Conservation (phyloP, 2,329 filamentous ascomycete genomes). For the Neopestalotiopsis rosae region DNA sequence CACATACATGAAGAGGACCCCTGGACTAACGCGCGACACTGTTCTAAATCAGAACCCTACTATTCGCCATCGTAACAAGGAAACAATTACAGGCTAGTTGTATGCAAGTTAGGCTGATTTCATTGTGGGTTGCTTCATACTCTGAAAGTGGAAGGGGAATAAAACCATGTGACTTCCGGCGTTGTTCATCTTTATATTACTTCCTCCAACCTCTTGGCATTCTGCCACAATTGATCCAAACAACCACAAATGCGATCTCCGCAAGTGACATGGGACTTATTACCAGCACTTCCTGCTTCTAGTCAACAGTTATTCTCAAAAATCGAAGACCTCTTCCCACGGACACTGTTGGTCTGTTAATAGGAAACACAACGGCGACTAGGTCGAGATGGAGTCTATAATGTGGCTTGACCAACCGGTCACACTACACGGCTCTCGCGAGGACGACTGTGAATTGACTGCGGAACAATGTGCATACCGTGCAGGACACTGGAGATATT, state of each 20-base stretch:
- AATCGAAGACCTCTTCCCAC: not conserved
- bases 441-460: slow-evolving; percentile 40
- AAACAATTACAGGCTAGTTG: not conserved
- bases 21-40: not conserved
- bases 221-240: too few relatives aligned
- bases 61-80: not conserved
- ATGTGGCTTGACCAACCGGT: slow-evolving; percentile 47
- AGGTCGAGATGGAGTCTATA: not conserved
- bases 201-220: too few relatives aligned
- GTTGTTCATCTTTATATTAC: not conserved
- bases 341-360: not conserved
- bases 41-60: not conserved
- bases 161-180: not conserved
- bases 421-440: slow-evolving; percentile 44
- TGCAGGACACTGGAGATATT: slow-evolving; percentile 52
- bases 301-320: not conserved
- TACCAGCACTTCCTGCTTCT: too few relatives aligned
- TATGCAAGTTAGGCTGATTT: not conserved
- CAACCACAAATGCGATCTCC: too few relatives aligned
- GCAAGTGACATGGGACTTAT: too few relatives aligned
- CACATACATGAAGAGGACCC: not conserved
- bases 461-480: slow-evolving; percentile 52
- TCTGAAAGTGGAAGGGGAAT: not conserved
- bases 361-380: not conserved
- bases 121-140: not conserved